These are phyloP conservation scores for Odontarrhena argentea DNA, from an alignment of 345 rosid species.

Conservation along the genomic window DNA sequence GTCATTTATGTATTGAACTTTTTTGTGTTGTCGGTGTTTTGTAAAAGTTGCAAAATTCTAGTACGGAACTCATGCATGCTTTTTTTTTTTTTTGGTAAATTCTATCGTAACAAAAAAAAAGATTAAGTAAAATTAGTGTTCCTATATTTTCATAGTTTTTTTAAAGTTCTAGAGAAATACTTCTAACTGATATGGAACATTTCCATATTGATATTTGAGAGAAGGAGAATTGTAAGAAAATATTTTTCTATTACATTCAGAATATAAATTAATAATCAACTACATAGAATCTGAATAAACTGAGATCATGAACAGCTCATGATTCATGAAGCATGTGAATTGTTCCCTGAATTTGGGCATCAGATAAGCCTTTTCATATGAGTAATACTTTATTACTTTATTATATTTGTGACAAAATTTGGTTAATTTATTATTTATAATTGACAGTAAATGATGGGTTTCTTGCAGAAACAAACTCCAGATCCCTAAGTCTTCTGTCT, in stretches of 20 bases:
- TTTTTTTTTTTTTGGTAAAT: not conserved
- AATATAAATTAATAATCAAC: slow-evolving; percentile 1
- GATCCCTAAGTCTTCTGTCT: slow-evolving; percentile 42
- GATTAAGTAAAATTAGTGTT: not conserved
- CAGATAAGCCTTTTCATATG: slow-evolving; percentile 30
- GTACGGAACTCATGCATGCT: slow-evolving; percentile 3
- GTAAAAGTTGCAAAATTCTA: not conserved
- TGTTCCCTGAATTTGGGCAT: slow-evolving; percentile 41
- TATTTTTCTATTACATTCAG: not conserved
- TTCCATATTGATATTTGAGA: not conserved
- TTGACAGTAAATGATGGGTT: slow-evolving; percentile 37
- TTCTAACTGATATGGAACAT: not conserved
- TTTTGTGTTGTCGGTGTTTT: not conserved
- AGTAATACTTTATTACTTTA: slow-evolving; percentile 24
- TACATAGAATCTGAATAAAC: slow-evolving; percentile 28
- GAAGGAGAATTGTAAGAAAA: slow-evolving; percentile 2
- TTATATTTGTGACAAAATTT: not conserved
- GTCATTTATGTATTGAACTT: slow-evolving; percentile 5
- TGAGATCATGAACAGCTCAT: slow-evolving; percentile 35
- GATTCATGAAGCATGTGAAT: slow-evolving; percentile 38
- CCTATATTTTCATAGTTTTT: too few relatives aligned
- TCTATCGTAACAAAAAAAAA: not conserved
- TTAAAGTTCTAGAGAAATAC: not conserved
- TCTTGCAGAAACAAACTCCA: slow-evolving; percentile 38
- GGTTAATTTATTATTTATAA: not conserved